Evolutionary conservation across 129 eudicot genomes (phyloP).

Genomic region (Rutidosis leptorrhynchoides): DNA sequence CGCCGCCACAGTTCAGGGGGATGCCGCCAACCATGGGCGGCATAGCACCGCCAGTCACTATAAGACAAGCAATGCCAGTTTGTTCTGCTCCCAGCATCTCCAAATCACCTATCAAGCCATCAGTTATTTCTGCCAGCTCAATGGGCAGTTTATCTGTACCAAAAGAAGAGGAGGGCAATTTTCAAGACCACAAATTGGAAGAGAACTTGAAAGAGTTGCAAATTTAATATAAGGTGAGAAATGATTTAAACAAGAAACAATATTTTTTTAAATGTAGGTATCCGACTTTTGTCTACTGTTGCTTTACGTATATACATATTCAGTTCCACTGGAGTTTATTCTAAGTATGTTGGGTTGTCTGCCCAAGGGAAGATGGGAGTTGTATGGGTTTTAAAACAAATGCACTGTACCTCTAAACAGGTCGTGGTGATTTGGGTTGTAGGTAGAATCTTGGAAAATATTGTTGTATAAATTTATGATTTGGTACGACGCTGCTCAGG

Average conservation of each 20-base stretch:
- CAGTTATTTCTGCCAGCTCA: background rate
- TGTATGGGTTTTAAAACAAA: slow-evolving; percentile 9
- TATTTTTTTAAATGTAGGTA: slow-evolving; percentile 19
- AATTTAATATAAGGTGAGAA: slow-evolving; percentile 22
- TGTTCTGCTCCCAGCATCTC: slow-evolving; percentile 33
- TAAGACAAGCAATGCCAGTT: slow-evolving; percentile 60
- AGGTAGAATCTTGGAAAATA: slow-evolving; percentile 24
- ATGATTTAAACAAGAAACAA: background rate
- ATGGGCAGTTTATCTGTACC: background rate
- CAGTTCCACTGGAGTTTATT: slow-evolving; percentile 15
- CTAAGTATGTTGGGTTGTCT: slow-evolving; percentile 17
- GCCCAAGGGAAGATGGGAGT: slow-evolving; percentile 13
- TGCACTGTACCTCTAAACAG: background rate
- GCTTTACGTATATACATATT: slow-evolving; percentile 19
- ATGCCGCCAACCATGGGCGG: slow-evolving; percentile 34
- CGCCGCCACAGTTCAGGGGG: slow-evolving; percentile 28
- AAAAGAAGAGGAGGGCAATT: slow-evolving; percentile 27
- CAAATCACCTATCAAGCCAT: slow-evolving; percentile 16
- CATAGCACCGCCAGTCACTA: slow-evolving; percentile 52
- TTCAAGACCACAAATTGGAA: slow-evolving; percentile 24
- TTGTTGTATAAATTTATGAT: slow-evolving; percentile 32
- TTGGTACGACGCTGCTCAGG: slow-evolving; percentile 27
- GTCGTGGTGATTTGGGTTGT: slow-evolving; percentile 13
- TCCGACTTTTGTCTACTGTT: slow-evolving; percentile 19
- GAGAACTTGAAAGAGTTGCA: slow-evolving; percentile 43